phyloP scores from a whole-genome alignment of 805 yeast species.

The Cyberlindnera saturnus region DNA sequence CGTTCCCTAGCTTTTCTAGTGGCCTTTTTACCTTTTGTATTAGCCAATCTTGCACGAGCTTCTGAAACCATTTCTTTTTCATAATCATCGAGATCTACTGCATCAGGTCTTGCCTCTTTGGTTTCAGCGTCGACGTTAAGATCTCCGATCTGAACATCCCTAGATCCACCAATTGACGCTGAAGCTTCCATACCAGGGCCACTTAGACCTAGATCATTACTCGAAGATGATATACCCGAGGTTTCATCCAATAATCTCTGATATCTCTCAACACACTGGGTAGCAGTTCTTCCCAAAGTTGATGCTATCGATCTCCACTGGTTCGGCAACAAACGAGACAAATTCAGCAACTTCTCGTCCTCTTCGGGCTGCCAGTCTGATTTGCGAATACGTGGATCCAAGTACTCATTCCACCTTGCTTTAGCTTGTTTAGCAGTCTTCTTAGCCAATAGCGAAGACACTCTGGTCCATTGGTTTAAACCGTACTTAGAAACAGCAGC shows the following conservation, averaged over 20 bases:
- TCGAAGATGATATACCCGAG: conserved; percentile 15
- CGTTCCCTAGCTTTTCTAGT: conserved; percentile 84
- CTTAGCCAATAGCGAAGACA: conserved; percentile 76
- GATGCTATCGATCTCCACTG: conserved; percentile 94
- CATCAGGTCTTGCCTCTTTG: conserved; percentile 76
- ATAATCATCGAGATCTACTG: conserved; percentile 74
- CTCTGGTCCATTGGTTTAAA: conserved; percentile 89
- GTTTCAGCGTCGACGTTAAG: conserved; percentile 71
- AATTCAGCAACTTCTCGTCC: conserved; percentile 60
- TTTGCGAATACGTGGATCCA: conserved; percentile 66
- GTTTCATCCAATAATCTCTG: conserved; percentile 58
- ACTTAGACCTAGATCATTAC: conserved; percentile 31
- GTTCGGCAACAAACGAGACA: conserved; percentile 73
- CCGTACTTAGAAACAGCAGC: conserved; percentile 95
- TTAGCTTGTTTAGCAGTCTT: conserved; percentile 91
- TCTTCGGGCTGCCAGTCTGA: conserved; percentile 69
- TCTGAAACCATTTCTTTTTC: conserved; percentile 92
- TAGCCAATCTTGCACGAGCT: conserved; percentile 86
- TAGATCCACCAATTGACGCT: conserved; percentile 31
- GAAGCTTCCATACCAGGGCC: conserved; percentile 50
- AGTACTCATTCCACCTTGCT: conserved; percentile 86
- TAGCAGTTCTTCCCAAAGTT: conserved; percentile 75
- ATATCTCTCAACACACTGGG: conserved; percentile 80
- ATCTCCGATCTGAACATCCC: conserved; percentile 41
- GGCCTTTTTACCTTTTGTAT: conserved; percentile 93